phyloP scores from a whole-genome alignment of 257 asterid genomes.

The Verbascum thapsus region DNA sequence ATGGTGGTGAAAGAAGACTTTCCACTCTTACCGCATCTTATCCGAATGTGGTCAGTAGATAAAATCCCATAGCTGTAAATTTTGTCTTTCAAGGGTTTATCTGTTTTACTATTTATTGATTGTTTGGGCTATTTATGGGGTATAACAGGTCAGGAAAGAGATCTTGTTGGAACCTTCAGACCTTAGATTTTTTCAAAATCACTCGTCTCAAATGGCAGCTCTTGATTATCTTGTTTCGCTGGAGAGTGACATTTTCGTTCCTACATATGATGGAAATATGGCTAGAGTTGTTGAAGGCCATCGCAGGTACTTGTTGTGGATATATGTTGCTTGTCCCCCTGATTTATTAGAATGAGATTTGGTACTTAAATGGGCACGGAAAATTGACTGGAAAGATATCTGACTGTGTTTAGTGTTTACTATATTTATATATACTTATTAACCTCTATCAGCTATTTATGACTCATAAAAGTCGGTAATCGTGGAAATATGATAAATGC shows the following conservation, averaged over 20 bases:
- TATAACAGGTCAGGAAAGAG: conserved; percentile 87
- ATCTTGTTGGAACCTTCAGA: conserved; percentile 80
- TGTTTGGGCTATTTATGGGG: conserved; percentile 17
- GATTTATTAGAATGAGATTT: background rate
- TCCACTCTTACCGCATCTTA: conserved; percentile 66
- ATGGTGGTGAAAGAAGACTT: conserved; percentile 83
- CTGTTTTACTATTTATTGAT: conserved; percentile 9
- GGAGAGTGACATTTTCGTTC: conserved; percentile 92
- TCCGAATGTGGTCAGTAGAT: conserved; percentile 78
- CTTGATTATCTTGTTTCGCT: conserved; percentile 96
- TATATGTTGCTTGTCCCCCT: background rate
- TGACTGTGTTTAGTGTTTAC: conserved; percentile 1
- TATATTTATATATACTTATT: background rate
- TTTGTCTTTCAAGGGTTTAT: background rate
- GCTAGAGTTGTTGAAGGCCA: conserved; percentile 99
- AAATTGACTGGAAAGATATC: background rate
- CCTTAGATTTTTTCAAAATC: conserved; percentile 83
- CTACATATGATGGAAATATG: conserved; percentile 98
- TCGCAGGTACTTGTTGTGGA: conserved; percentile 62
- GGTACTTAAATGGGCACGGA: background rate
- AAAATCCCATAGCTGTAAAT: background rate
- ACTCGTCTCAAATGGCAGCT: conserved; percentile 99
- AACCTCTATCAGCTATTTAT: conserved; percentile 10
- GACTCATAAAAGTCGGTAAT: background rate
- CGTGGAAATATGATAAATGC: too few species aligned